Evolutionary conservation across 2,329 filamentous ascomycete genomes (phyloP).

Genomic region (Tetracladium maxilliforme): DNA sequence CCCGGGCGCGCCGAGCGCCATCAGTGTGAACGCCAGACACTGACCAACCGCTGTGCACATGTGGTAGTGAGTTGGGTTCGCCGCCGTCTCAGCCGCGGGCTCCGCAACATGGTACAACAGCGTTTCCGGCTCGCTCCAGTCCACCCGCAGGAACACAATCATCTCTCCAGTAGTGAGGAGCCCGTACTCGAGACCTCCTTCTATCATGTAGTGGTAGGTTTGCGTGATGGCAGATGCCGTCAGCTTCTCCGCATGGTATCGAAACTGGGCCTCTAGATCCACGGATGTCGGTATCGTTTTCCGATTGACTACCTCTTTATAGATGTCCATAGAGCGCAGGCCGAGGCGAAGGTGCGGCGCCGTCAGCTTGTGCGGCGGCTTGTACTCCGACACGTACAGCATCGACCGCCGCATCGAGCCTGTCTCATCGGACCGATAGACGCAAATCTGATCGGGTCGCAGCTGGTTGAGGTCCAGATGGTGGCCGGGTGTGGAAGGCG

Average conservation of each 20-base stretch:
- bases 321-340: conserved; percentile 13
- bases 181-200: conserved; percentile 17
- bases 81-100: too few relatives aligned
- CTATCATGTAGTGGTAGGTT: conserved; percentile 33
- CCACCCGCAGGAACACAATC: conserved; percentile 11
- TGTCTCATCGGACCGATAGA: conserved; percentile 8
- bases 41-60: too few relatives aligned
- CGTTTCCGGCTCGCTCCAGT: too few relatives aligned
- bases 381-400: conserved; percentile 29
- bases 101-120: too few relatives aligned
- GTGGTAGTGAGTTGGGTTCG: too few relatives aligned
- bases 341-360: conserved; percentile 22
- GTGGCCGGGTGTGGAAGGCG: too few relatives aligned
- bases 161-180: conserved; percentile 11
- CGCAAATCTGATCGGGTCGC: conserved; percentile 9
- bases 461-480: conserved; percentile 6
- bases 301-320: too few relatives aligned
- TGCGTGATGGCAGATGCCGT: conserved; percentile 27
- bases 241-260: conserved; percentile 20
- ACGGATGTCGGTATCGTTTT: too few relatives aligned
- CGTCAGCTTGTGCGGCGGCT: conserved; percentile 29
- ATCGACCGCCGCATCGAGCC: conserved; percentile 6
- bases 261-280: conserved; percentile 15
- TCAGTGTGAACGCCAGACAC: too few relatives aligned
- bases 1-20: too few relatives aligned